Evolutionary conservation across 768 basidiomycete genomes (phyloP).

Genomic region (Coprinellus micaceus): DNA sequence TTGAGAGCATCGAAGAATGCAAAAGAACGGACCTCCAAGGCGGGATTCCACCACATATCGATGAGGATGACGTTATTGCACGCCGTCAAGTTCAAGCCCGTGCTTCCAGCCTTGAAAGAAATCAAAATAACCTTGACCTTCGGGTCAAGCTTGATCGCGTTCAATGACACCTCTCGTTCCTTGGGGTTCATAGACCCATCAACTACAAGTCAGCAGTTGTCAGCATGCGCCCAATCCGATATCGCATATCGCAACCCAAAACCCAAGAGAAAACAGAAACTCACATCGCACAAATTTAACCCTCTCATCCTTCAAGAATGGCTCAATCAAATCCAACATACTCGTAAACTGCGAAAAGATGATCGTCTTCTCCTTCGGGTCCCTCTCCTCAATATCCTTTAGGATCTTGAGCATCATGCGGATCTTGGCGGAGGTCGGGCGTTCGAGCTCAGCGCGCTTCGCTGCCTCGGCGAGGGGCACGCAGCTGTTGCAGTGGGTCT

Average conservation of each 20-base stretch:
- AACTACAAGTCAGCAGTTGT: constrained; percentile 44
- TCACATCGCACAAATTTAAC: constrained; percentile 83
- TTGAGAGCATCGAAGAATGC: constrained; percentile 12
- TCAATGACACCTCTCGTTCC: constrained; percentile 71
- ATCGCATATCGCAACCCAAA: constrained; percentile 3
- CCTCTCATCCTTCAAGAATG: constrained; percentile 67
- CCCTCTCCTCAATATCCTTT: constrained; percentile 53
- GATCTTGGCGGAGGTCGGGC: constrained; percentile 82
- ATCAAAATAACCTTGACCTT: constrained; percentile 78
- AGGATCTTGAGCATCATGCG: constrained; percentile 77
- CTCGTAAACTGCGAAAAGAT: constrained; percentile 93
- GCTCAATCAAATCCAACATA: constrained; percentile 83
- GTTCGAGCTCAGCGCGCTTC: constrained; percentile 44
- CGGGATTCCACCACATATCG: constrained; percentile 96
- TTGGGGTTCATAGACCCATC: constrained; percentile 82
- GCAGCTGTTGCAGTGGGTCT: constrained; percentile 59
- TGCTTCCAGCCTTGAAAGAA: constrained; percentile 94
- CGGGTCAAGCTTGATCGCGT: constrained; percentile 61
- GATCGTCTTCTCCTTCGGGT: constrained; percentile 83
- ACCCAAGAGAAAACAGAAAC: constrained; percentile 30
- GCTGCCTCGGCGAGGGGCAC: constrained; percentile 47
- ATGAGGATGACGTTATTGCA: constrained; percentile 94
- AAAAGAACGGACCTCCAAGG: constrained; percentile 57
- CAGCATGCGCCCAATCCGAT: no score
- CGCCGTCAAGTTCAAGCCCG: constrained; percentile 87